phyloP scores from a whole-genome alignment of 768 basidiomycete genomes.

The Mycena polygramma region DNA sequence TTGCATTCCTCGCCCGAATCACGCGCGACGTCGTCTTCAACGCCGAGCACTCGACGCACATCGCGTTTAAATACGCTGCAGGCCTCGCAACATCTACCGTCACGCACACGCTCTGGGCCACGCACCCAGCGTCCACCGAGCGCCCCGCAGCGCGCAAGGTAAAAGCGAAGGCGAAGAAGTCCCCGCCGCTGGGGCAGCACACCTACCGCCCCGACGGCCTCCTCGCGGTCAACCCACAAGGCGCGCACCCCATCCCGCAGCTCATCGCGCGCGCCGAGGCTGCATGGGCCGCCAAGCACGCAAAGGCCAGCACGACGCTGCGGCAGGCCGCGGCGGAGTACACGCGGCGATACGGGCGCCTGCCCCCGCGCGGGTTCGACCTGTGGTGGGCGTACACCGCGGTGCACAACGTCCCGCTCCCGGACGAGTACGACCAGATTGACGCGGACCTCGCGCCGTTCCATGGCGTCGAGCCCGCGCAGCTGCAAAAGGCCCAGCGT shows the following conservation, averaged over 20 bases:
- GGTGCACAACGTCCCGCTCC: constrained; percentile 75
- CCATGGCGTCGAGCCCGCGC: constrained; percentile 69
- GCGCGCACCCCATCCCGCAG: constrained; percentile 81
- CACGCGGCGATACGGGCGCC: constrained; percentile 74
- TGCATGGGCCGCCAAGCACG: constrained; percentile 71
- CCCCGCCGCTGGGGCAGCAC: constrained; percentile 43
- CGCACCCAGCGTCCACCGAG: too few species aligned
- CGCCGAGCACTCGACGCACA: too few species aligned
- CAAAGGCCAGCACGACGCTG: constrained; percentile 81
- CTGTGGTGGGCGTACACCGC: constrained; percentile 76
- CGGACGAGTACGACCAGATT: constrained; percentile 89
- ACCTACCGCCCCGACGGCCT: constrained; percentile 55
- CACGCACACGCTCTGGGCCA: background rate
- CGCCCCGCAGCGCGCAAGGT: too few species aligned
- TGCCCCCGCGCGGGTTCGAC: constrained; percentile 89
- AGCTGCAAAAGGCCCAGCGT: constrained; percentile 50
- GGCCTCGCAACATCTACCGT: too few species aligned
- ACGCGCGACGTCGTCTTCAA: too few species aligned
- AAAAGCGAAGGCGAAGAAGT: background rate
- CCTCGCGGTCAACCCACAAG: constrained; percentile 54
- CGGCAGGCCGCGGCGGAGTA: constrained; percentile 84
- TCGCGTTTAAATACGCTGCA: too few species aligned
- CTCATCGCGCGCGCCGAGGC: constrained; percentile 80
- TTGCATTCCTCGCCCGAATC: constrained; percentile 3
- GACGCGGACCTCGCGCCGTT: constrained; percentile 83